Evolutionary conservation across 768 basidiomycete genomes (phyloP).

Genomic region (Clavaria fumosa): DNA sequence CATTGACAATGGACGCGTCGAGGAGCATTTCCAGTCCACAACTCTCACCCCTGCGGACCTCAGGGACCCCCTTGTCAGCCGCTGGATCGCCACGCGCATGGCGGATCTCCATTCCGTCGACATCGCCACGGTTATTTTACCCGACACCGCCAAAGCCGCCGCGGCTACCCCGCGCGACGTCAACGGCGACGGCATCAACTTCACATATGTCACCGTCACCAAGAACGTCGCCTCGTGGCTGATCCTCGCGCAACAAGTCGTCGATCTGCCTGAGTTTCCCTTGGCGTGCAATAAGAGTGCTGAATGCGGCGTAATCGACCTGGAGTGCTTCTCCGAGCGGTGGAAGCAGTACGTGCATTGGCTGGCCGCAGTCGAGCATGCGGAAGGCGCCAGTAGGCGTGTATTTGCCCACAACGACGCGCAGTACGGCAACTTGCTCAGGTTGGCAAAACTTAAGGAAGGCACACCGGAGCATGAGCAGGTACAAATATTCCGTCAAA

Average conservation of each 20-base stretch:
- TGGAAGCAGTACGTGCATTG: conserved; percentile 61
- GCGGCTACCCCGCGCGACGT: too few relatives aligned
- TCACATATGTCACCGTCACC: too few relatives aligned
- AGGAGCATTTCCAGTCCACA: conserved; percentile 86
- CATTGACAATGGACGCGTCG: conserved; percentile 88
- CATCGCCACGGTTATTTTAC: conserved; percentile 39
- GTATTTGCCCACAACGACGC: conserved; percentile 91
- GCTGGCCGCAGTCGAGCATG: conserved; percentile 45
- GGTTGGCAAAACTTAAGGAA: conserved; percentile 40
- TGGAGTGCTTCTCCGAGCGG: conserved; percentile 44
- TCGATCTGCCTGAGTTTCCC: conserved; percentile 40
- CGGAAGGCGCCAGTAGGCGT: conserved; percentile 41
- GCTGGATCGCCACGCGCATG: conserved; percentile 90
- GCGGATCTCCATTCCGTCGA: conserved; percentile 91
- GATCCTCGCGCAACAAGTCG: conserved; percentile 53
- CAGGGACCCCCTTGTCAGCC: conserved; percentile 56
- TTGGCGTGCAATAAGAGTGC: conserved; percentile 27
- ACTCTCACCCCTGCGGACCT: conserved; percentile 69
- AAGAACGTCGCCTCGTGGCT: conserved; percentile 65
- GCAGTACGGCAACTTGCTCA: conserved; percentile 87
- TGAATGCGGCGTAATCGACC: conserved; percentile 51
- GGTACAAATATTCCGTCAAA: conserved; percentile 25
- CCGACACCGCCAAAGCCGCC: too few relatives aligned
- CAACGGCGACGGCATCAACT: too few relatives aligned
- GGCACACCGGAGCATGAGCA: conserved; percentile 62